phyloP scores from a whole-genome alignment of 139 green algal species.

The Closterium sp. region DNA sequence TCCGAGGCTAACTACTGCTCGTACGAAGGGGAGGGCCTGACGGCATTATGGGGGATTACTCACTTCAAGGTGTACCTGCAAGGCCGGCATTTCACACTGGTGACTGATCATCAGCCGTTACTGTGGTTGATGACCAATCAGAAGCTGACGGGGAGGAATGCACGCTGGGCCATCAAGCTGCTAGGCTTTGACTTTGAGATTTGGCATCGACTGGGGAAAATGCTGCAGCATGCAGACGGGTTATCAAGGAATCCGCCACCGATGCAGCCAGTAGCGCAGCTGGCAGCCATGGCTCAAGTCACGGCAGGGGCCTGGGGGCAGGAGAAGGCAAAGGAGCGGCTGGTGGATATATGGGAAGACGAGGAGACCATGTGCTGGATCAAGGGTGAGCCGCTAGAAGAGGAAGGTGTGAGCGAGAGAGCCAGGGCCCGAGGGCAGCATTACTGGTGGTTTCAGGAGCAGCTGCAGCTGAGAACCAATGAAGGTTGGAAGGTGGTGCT shows the following conservation, averaged over 20 bases:
- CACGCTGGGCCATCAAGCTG: not conserved
- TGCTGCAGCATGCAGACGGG: not conserved
- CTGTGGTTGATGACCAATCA: not conserved
- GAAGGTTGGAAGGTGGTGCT: not conserved
- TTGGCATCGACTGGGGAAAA: not conserved
- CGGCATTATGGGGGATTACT: not conserved
- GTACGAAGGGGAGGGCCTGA: too few species aligned
- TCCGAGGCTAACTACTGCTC: too few species aligned
- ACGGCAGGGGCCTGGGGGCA: not conserved
- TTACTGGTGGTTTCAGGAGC: not conserved
- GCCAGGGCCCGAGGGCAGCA: not conserved
- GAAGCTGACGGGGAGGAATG: not conserved
- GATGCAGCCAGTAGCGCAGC: too few species aligned
- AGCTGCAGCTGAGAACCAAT: not conserved
- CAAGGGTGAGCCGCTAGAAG: not conserved
- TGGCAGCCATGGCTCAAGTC: not conserved
- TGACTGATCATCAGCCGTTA: slow-evolving; percentile 1
- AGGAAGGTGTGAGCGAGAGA: not conserved
- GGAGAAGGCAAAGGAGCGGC: not conserved
- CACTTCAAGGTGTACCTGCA: not conserved
- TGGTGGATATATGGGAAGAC: not conserved
- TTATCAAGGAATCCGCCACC: not conserved
- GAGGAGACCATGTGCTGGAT: not conserved
- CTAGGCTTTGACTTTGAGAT: too few species aligned
- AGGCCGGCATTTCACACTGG: not conserved